Percentiles rank a stretch among this genome's conserved stretches.
Conservation (phyloP, 441 rosid genomes). For the Croton laevigatus region DNA sequence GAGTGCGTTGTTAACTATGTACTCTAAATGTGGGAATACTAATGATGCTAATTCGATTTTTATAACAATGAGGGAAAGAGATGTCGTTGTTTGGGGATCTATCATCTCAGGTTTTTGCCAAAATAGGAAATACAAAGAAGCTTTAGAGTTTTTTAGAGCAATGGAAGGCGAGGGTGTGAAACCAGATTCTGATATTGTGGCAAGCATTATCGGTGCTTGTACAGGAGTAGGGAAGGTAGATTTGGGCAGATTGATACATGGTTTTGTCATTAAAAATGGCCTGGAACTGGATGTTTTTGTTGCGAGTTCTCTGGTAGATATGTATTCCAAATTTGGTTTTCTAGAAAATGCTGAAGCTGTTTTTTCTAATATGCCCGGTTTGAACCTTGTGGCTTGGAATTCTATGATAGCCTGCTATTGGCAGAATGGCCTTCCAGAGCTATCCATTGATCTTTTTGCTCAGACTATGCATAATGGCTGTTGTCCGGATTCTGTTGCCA, state of each 20-base stretch:
- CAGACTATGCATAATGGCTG: conserved; percentile 37
- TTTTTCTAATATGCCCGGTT: conserved; percentile 47
- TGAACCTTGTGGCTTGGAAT: conserved; percentile 75
- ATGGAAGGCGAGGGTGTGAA: conserved; percentile 47
- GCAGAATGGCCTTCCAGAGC: conserved; percentile 60
- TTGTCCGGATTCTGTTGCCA: conserved; percentile 55
- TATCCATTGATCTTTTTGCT: conserved; percentile 49
- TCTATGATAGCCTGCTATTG: conserved; percentile 66
- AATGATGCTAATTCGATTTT: conserved; percentile 50
- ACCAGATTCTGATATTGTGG: conserved; percentile 64
- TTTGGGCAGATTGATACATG: conserved; percentile 52
- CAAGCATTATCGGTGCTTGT: conserved; percentile 52
- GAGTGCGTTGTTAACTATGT: conserved; percentile 58
- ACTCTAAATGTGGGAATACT: conserved; percentile 46
- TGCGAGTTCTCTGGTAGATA: conserved; percentile 66
- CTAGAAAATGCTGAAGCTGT: conserved; percentile 49
- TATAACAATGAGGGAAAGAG: conserved; percentile 45
- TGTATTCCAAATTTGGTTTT: conserved; percentile 69
- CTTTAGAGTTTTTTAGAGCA: conserved; percentile 37
- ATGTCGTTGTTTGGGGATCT: conserved; percentile 71
- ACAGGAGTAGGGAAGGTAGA: conserved; percentile 45
- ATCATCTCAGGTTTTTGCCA: conserved; percentile 67
- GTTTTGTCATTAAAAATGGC: conserved; percentile 50
- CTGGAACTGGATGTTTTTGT: conserved; percentile 49
- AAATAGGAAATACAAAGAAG: conserved; percentile 52